A percentile compares a stretch with the other conserved stretches of the same genome.
phyloP scores from a whole-genome alignment of 768 basidiomycete species.

The Boletus reticulatus region DNA sequence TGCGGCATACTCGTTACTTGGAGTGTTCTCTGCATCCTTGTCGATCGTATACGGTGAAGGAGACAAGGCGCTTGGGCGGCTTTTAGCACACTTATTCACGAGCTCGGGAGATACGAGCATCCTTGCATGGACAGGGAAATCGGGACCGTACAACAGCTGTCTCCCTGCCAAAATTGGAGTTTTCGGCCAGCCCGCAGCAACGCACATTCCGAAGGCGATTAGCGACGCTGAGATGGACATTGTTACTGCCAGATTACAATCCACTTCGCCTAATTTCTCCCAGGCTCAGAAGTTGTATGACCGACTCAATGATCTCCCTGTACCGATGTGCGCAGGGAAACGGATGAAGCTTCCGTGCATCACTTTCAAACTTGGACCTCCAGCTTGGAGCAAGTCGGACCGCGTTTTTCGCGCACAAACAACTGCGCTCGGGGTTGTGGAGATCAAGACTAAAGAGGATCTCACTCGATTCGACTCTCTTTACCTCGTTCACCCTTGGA shows the following conservation, averaged over 20 bases:
- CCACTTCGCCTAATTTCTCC: neutral
- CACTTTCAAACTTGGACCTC: neutral
- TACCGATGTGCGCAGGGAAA: neutral
- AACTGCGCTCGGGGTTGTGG: constrained; percentile 2
- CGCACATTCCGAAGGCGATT: neutral
- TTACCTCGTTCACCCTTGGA: constrained; percentile 14
- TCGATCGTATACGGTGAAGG: constrained; percentile 2
- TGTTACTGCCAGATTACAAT: neutral
- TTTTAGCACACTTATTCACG: constrained; percentile 1
- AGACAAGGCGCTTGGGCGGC: neutral
- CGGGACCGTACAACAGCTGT: neutral
- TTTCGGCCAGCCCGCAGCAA: neutral
- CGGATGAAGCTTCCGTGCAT: constrained; percentile 5
- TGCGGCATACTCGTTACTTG: constrained; percentile 5
- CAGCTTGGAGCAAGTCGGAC: neutral
- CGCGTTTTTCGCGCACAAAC: neutral
- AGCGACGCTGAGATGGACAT: neutral
- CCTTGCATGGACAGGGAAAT: constrained; percentile 4
- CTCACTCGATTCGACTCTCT: neutral
- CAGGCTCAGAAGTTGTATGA: neutral
- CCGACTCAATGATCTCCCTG: neutral
- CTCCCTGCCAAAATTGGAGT: neutral
- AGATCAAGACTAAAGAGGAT: constrained; percentile 4
- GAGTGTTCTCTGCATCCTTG: neutral
- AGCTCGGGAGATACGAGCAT: constrained; percentile 3